Base-by-base conservation (phyloP, 2,329 filamentous ascomycete species). In the Aspergillus niger region DNA sequence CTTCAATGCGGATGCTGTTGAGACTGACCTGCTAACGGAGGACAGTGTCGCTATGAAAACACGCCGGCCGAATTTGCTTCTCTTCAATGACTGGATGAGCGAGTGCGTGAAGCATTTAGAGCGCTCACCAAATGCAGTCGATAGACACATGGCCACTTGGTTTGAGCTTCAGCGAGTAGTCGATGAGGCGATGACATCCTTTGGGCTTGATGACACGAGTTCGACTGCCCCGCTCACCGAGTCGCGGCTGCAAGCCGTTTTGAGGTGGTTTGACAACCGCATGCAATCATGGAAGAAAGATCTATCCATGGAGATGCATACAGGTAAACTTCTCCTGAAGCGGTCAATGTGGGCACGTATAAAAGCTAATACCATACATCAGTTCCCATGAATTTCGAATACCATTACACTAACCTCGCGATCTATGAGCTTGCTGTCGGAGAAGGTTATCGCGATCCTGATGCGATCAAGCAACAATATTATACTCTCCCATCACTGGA, bases 1-100 rank as follows among this genome's bases (percentile, higher is more conserved):
- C 56, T 30, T 39, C 13, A 26, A 22, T 22, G 15, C 30, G 24
- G 7, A 6, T 15, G 8, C 20, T 24, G 3, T 38, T 30, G 47
- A 44, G 36, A 26, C 11, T 17, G 36, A 49, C n/a, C n/a, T 39
- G 57, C 63, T 65, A 38, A 62, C 41, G 8, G 13, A 13, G 51
- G 38, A 51, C 41, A 74, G 72, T 22, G 71, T 76, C 32, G 73
- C 72, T 17, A 75, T 76, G 73, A 75, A 73, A 64, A 75, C 72
- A 20, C 72, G 73, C 26, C 70, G 73, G 26, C 73, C 72, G 5
- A 76, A 74, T 60, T 53, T 76, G 47, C 69, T 76, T 2, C 64
- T 72, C 28, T 76, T 70, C 53, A 75, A 76, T n/a, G 70, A 74
- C 50, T 76, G 73, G 72, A 71, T 75, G 67, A 59, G 61, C 8